Base-by-base conservation (phyloP, 2,329 filamentous ascomycete genomes). In the Ophidiomyces ophidiicola region DNA sequence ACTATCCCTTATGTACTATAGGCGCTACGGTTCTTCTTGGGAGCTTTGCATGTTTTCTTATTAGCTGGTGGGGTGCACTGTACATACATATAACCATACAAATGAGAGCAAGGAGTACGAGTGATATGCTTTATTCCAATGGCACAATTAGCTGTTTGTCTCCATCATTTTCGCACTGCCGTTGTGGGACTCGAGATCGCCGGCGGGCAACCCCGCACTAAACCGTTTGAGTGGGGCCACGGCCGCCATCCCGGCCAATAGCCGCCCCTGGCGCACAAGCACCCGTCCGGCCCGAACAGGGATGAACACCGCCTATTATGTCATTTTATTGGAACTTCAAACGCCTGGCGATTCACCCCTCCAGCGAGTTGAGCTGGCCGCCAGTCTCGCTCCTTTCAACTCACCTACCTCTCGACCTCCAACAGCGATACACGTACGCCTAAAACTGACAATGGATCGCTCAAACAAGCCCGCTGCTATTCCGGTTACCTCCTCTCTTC, bases 401-500 rank as follows among this genome's bases (percentile, higher is more conserved):
- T 21, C 29, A 28, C 25, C 25, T 10, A 28, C 11, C 3, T 14
- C 7, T 28, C 25, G 14, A 14, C 8, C 25, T 14, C n/a, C n/a
- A n/a, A n/a, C n/a, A n/a, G n/a, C n/a, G n/a, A n/a, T n/a, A n/a
- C n/a, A n/a, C n/a, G n/a, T n/a, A n/a, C n/a, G n/a, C n/a, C 29
- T 17, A 32, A 8, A 10, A n/a, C 32, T 11, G 42, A 82, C 81
- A 74, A 81, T 92, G 64, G 85, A 93, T 57, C 80, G 87, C 59
- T 75, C 78, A 50, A 84, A 93, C 65, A 90, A 85, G 59, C 84
- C 85, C 42, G 70, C 77, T 38, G 79, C 82, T 26, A 75, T 88
- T 53, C 76, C 82, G 39, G 70, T 83, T 46, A 80, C 82, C 5
- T 80, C 82, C 5, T 76, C 77, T 37, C 71, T 80, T 11, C 77